Conservation (phyloP, 495 filamentous ascomycete species). For the Pyrenopolyporus hunteri region DNA sequence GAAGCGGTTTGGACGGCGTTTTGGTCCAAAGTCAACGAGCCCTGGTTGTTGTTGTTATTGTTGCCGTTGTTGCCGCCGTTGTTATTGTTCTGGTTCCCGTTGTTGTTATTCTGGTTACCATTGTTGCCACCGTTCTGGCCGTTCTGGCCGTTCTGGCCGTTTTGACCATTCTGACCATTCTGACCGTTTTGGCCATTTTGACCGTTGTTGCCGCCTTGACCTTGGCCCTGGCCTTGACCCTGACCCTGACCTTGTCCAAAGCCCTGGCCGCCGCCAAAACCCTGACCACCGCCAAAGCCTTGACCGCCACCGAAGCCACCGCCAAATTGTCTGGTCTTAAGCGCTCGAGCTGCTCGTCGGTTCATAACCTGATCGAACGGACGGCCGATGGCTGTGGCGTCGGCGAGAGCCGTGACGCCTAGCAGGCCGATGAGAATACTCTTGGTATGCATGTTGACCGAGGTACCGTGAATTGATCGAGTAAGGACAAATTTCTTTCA, state of each 20-base stretch:
- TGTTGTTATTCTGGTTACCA: conserved; percentile 22
- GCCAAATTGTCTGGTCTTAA: conserved; percentile 25
- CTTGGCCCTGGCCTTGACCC: too few relatives aligned
- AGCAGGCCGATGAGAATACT: conserved; percentile 50
- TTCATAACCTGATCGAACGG: conserved; percentile 42
- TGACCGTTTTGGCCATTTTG: conserved; percentile 6
- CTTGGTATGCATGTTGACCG: conserved; percentile 54
- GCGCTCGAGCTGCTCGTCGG: conserved; percentile 29
- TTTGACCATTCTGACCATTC: conserved; percentile 14
- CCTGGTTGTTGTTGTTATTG: conserved; percentile 33
- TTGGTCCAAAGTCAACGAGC: conserved; percentile 46
- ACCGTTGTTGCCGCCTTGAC: conserved; percentile 19
- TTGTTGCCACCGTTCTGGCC: conserved; percentile 20
- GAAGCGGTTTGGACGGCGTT: conserved; percentile 59
- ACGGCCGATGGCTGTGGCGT: conserved; percentile 49
- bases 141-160: conserved; percentile 26
- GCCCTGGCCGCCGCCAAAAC: conserved; percentile 12
- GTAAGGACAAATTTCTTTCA: conserved; percentile 24
- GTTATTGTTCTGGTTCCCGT: conserved; percentile 5
- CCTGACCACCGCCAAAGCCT: conserved; percentile 11
- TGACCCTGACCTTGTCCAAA: too few relatives aligned
- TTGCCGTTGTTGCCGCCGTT: conserved; percentile 10
- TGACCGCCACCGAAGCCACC: conserved; percentile 1
- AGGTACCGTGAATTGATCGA: conserved; percentile 22
- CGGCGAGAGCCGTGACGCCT: conserved; percentile 47